Evolutionary conservation across 1,284 basidiomycete species (phyloP).

Genomic region (Malassezia vespertilionis): DNA sequence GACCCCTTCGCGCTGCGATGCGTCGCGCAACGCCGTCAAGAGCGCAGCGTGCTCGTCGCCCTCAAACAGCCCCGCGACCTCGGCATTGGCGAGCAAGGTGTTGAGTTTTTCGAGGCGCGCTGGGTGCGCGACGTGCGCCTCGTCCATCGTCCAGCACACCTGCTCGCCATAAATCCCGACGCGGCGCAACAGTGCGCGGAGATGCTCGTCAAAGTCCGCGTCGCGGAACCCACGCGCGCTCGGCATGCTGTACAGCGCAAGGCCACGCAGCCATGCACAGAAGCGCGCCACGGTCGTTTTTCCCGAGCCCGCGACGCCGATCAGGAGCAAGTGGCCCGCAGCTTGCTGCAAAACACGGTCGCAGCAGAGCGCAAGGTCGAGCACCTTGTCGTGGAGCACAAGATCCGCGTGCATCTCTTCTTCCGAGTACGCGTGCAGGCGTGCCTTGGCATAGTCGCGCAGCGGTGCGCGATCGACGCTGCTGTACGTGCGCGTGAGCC

Average conservation of each 20-base stretch:
- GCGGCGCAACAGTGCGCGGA: constrained; percentile 81
- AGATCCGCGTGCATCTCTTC: constrained; percentile 88
- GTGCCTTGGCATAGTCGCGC: constrained; percentile 90
- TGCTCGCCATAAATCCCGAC: constrained; percentile 97
- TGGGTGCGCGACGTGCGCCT: constrained; percentile 94
- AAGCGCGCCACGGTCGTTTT: constrained; percentile 98
- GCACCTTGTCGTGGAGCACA: constrained; percentile 93
- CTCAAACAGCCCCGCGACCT: constrained; percentile 86
- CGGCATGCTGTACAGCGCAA: constrained; percentile 97
- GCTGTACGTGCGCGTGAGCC: constrained; percentile 96
- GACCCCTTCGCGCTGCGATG: constrained; percentile 87
- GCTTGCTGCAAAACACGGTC: constrained; percentile 98
- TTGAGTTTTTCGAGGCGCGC: constrained; percentile 99
- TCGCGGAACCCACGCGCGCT: constrained; percentile 97
- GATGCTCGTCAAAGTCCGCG: constrained; percentile 94
- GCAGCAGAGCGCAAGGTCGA: constrained; percentile 92
- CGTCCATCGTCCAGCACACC: constrained; percentile 98
- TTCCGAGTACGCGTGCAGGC: constrained; percentile 59
- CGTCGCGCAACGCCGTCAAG: constrained; percentile 98
- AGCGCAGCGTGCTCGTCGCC: constrained; percentile 82
- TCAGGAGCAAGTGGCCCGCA: constrained; percentile 88
- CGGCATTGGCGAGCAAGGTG: constrained; percentile 94
- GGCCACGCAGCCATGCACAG: constrained; percentile 98
- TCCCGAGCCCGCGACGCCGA: constrained; percentile 93
- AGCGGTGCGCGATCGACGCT: constrained; percentile 85